Evolutionary conservation across 2,329 filamentous ascomycete species (phyloP).

Genomic region (Chrysosporium queenslandicum): DNA sequence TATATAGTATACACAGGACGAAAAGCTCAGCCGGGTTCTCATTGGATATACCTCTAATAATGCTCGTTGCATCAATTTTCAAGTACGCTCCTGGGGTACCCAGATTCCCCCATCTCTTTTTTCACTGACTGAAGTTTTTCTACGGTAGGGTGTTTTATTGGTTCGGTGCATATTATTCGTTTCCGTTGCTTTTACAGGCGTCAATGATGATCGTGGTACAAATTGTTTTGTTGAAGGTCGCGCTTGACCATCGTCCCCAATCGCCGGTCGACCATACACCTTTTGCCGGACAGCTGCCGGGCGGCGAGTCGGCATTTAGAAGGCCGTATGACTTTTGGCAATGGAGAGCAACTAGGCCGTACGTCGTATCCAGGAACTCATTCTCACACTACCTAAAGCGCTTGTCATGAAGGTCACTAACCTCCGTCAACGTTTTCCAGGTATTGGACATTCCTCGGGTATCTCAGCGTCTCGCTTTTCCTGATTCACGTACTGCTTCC

Average conservation of each 20-base stretch:
- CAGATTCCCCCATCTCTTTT: not conserved
- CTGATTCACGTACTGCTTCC: constrained; percentile 46
- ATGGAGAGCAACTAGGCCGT: constrained; percentile 47
- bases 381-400: not conserved
- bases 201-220: constrained; percentile 52
- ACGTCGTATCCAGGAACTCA: constrained; percentile 21
- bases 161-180: constrained; percentile 53
- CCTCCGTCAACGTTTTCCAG: constrained; percentile 18
- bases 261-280: constrained; percentile 34
- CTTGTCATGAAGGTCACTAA: not conserved
- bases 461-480: constrained; percentile 42
- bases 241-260: constrained; percentile 46
- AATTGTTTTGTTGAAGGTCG: constrained; percentile 50
- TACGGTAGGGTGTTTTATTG: constrained; percentile 51
- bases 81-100: constrained; percentile 38
- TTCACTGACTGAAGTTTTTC: not conserved
- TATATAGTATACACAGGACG: constrained; percentile 52
- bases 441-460: constrained; percentile 51
- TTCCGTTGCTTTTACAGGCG: constrained; percentile 50
- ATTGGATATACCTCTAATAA: constrained; percentile 56
- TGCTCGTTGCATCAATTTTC: constrained; percentile 54
- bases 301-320: constrained; percentile 24
- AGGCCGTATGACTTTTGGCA: constrained; percentile 56
- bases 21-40: constrained; percentile 55
- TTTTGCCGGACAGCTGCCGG: constrained; percentile 28